Evolutionary conservation across 2,329 filamentous ascomycete genomes (phyloP).

Genomic region (Fusarium duplospermum): DNA sequence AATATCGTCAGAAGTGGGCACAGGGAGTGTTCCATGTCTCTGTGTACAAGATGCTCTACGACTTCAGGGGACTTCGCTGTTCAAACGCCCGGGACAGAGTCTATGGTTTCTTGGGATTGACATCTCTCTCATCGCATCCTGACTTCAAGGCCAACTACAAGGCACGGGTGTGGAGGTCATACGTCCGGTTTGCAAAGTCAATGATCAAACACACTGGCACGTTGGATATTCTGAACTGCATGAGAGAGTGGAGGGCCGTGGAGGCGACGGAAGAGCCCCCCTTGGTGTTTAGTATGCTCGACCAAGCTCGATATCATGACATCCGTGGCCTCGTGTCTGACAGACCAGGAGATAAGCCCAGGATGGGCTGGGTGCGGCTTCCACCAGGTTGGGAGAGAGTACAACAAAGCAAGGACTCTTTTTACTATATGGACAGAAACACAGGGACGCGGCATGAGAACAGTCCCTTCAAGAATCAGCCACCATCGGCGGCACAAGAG

Average conservation of each 20-base stretch:
- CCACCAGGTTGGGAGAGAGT: neutral
- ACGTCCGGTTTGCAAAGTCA: neutral
- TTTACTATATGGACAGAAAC: neutral
- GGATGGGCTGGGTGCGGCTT: neutral
- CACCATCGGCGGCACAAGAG: neutral
- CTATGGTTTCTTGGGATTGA: neutral
- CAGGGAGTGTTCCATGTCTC: neutral
- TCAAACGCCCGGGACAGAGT: neutral
- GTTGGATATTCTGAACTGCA: neutral
- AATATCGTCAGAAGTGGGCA: neutral
- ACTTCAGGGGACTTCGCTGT: neutral
- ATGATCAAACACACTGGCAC: neutral
- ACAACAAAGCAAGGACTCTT: neutral
- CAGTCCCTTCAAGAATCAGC: neutral
- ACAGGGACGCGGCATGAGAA: neutral
- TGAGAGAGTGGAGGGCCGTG: neutral
- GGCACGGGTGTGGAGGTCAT: neutral
- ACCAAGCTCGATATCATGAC: neutral
- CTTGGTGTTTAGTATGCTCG: neutral
- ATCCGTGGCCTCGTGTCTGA: neutral
- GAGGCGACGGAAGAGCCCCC: neutral
- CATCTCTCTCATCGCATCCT: neutral
- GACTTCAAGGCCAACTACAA: neutral
- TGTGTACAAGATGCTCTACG: neutral
- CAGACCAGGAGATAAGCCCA: neutral